A percentile compares a stretch with the other conserved stretches of the same genome.
phyloP scores from a whole-genome alignment of 106 monocot species.

The Dioscorea zingiberensis region DNA sequence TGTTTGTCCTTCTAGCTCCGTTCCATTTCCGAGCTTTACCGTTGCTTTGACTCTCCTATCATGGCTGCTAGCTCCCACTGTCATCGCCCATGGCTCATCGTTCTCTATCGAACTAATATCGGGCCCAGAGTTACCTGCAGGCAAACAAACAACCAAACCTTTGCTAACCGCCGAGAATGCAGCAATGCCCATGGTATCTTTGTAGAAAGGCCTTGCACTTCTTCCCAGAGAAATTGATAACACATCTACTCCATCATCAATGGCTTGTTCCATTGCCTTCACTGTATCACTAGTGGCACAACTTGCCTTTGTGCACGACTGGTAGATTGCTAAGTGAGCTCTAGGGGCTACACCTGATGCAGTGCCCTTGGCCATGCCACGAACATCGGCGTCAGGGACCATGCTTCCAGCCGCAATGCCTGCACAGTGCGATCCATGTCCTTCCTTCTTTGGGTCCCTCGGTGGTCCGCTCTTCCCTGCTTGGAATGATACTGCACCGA shows the following conservation, averaged over 20 bases:
- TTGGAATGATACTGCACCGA: background rate
- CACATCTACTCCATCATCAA: background rate
- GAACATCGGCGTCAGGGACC: background rate
- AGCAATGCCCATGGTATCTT: background rate
- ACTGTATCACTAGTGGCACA: background rate
- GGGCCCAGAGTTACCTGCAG: background rate
- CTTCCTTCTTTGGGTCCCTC: background rate
- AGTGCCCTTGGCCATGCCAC: background rate
- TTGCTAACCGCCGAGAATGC: background rate
- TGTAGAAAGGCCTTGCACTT: background rate
- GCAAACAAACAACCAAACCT: background rate
- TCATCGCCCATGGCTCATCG: constrained; percentile 12
- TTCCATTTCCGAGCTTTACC: constrained; percentile 14
- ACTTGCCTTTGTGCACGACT: background rate
- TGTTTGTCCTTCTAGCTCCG: constrained; percentile 1
- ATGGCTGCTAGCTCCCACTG: constrained; percentile 8
- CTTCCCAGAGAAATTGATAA: background rate
- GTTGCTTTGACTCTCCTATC: background rate
- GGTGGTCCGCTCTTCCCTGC: background rate
- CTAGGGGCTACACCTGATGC: background rate
- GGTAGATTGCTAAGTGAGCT: background rate
- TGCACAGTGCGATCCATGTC: background rate
- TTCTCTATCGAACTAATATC: background rate
- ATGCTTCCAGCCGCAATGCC: background rate
- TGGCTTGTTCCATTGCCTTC: background rate